Evolutionary conservation across 805 yeast genomes (phyloP), one percentile per base, ranked within the genome.

Genomic region (Diddensiella santjacobensis): DNA sequence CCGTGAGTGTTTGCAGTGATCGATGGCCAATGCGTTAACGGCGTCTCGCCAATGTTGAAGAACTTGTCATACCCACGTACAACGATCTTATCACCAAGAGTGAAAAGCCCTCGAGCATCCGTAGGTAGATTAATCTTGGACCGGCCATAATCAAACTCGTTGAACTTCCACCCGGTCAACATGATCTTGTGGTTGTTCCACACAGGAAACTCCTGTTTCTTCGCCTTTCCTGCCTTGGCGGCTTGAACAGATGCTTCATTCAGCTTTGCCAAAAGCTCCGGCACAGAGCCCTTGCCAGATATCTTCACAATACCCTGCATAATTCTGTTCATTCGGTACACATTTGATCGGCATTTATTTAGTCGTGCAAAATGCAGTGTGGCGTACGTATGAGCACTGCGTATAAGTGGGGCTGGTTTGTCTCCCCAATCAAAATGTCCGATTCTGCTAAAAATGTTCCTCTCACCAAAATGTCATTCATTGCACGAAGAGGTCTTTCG

Each of bases 41-140:
- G 54, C 1, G 76, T 72, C 63, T 93, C 99, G 52, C 73, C 78
- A 2, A 88, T 71, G 61, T 86, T 91, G 75, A 88, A 93, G 66
- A 93, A 93, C 67, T 93, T 93, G 66, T 93, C 93, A 63, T 93
- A 93, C 0, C 99, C 99, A 56, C 99, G 71, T 1, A 83, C 81
- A 1, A 80, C 80, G 19, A 93, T 84, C 24, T 52, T 57, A 4
- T 54, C 50, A 8, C 51, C 56, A 1, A 57, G 55, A 13, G 67
- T 68, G 64, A 91, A 91, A 13, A 91, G 64, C 0, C 99, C 99
- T 47, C 99, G 74, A 0, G 97, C 95, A 44, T 80, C 68, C 3
- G 80, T 72, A 0, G 96, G 96, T 5, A 91, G 68, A 1, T 49
- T 50, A 3, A 79, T 68, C 42, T 74, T 74, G 6, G 71, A 68